Evolutionary conservation across 306 rosid genomes (phyloP).

Genomic region (Biancaea sappan): DNA sequence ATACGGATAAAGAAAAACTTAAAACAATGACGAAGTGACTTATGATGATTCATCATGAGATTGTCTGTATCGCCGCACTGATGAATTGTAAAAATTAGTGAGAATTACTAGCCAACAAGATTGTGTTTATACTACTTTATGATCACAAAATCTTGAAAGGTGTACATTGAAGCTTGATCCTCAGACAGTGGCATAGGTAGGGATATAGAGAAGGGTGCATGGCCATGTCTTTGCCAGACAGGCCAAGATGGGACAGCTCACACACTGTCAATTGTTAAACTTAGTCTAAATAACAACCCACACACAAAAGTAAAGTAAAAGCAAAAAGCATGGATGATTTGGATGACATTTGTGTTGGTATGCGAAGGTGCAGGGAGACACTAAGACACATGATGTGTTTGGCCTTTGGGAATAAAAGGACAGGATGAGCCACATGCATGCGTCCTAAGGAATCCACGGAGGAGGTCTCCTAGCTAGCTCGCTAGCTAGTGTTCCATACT

Average conservation of each 20-base stretch:
- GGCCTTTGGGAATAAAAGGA: background rate
- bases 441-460: background rate
- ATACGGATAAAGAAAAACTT: too few species aligned
- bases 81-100: too few species aligned
- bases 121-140: background rate
- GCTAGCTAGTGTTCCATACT: too few species aligned
- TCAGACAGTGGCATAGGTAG: background rate
- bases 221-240: background rate
- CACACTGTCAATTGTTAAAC: background rate
- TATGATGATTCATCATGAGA: too few species aligned
- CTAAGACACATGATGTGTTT: background rate
- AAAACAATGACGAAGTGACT: too few species aligned
- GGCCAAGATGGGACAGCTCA: background rate
- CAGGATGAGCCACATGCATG: background rate
- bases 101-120: too few species aligned
- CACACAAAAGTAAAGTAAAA: background rate
- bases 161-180: too few species aligned
- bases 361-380: conserved; percentile 11
- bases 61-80: too few species aligned
- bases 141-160: too few species aligned
- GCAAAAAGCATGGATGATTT: background rate
- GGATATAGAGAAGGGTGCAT: too few species aligned
- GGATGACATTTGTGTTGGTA: background rate
- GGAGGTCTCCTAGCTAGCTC: background rate
- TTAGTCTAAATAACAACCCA: background rate